phyloP scores from a whole-genome alignment of 2,329 filamentous ascomycete genomes.

The Fonsecaea erecta region DNA sequence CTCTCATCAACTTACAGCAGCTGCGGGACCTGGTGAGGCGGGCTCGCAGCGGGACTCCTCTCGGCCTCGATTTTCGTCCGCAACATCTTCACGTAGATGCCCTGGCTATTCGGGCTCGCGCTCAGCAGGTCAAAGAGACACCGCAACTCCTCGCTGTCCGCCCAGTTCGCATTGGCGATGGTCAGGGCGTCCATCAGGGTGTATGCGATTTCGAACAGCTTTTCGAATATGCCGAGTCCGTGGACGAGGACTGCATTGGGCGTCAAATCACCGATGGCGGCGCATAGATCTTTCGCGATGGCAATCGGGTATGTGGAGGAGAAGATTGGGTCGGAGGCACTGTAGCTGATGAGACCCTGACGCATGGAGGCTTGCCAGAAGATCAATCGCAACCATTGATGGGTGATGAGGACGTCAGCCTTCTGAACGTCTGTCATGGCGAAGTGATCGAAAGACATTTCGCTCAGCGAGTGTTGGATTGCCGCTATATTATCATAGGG shows the following conservation, averaged over 20 bases:
- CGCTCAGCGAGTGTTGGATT: conserved; percentile 36
- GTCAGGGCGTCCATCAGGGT: conserved; percentile 39
- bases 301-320: conserved; percentile 68
- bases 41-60: conserved; percentile 27
- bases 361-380: conserved; percentile 73
- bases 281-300: conserved; percentile 62
- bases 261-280: conserved; percentile 26
- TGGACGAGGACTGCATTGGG: conserved; percentile 35
- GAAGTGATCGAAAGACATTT: conserved; percentile 33
- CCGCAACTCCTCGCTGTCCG: conserved; percentile 32
- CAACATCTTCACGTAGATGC: conserved; percentile 38
- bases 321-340: conserved; percentile 62
- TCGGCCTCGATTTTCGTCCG: conserved; percentile 36
- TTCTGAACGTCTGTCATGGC: conserved; percentile 67
- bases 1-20: not conserved
- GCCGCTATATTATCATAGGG: conserved; percentile 35
- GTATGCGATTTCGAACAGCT: conserved; percentile 36
- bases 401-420: conserved; percentile 69
- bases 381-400: conserved; percentile 73
- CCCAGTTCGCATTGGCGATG: conserved; percentile 36
- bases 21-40: conserved; percentile 6
- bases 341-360: conserved; percentile 66
- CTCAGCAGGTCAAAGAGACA: conserved; percentile 35
- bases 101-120: conserved; percentile 37
- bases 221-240: conserved; percentile 38